These are phyloP conservation scores for Ogataea naganishii DNA, from an alignment of 805 yeast genomes.

Conservation along the genomic window DNA sequence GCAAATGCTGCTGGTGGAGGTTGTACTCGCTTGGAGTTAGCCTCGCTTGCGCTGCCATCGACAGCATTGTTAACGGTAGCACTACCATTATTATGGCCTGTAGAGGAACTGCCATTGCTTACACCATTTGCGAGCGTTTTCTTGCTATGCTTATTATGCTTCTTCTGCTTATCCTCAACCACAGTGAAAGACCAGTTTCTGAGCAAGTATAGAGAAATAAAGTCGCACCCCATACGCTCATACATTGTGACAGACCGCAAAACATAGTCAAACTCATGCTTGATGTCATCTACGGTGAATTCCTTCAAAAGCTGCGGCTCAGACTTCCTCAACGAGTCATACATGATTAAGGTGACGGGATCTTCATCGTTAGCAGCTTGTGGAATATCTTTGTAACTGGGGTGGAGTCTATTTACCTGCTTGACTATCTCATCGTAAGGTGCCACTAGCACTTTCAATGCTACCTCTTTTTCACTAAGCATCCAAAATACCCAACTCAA, in stretches of 20 bases:
- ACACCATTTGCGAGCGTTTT: slow-evolving; percentile 2
- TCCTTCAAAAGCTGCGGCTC: slow-evolving; percentile 42
- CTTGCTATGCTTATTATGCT: slow-evolving; percentile 6
- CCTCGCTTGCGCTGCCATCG: slow-evolving; percentile 1
- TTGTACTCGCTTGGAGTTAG: slow-evolving; percentile 12
- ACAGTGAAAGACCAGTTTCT: slow-evolving; percentile 56
- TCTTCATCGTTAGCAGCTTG: slow-evolving; percentile 41
- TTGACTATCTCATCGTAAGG: slow-evolving; percentile 33
- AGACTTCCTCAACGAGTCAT: slow-evolving; percentile 48
- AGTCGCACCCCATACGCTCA: slow-evolving; percentile 87
- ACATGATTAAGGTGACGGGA: slow-evolving; percentile 69
- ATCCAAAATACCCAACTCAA: slow-evolving; percentile 78
- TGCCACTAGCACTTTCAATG: slow-evolving; percentile 60
- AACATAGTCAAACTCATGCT: slow-evolving; percentile 53
- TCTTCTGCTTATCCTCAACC: neutral
- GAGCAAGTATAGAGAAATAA: slow-evolving; percentile 53
- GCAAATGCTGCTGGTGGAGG: slow-evolving; percentile 51
- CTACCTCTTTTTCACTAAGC: slow-evolving; percentile 33
- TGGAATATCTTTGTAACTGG: slow-evolving; percentile 14
- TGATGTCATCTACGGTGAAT: slow-evolving; percentile 32
- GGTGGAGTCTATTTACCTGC: slow-evolving; percentile 18
- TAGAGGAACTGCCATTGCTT: neutral
- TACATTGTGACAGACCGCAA: slow-evolving; percentile 58
- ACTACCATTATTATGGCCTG: neutral
- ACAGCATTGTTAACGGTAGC: neutral